Base-by-base conservation (phyloP, 75 land plant species). In the Azolla pinnata region DNA sequence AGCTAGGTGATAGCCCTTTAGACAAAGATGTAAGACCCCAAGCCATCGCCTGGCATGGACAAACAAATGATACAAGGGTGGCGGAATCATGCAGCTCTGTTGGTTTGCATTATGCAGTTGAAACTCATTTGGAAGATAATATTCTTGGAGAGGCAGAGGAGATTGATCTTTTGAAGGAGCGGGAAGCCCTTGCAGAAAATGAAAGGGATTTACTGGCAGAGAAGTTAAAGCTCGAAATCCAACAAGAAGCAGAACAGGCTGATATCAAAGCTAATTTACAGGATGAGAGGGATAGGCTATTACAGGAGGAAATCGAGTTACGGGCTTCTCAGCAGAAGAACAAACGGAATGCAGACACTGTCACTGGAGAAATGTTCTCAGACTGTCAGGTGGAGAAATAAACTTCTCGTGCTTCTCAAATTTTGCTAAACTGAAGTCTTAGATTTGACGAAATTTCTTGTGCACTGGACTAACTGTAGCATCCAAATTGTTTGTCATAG, bases 321-420 rank as follows among this genome's bases (percentile, higher is more conserved):
- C 83, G 75, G 34, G 77, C 68, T 65, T 78, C 79, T 57, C 84
- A 83, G 70, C 83, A 76, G 60, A 81, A 74, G 68, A 74, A 83
- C 57, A 96, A 95, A 56, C 75, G 96, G 0, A 81, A 89, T 81
- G 99, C 96, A 12, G 99, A 86, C 62, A 79, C 87, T 66, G 96
- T 89, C 12, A 95, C 79, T 54, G 75, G 80, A 63, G 99, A 95
- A 64, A 95, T 95, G 99, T 95, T 89, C 72, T 73, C 85, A 33
- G 99, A 95, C 49, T 89, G 96, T 48, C 99, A 95, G 98, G 98
- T 93, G 10, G n/a, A n/a, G n/a, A n/a, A n/a, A n/a, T n/a, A n/a
- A n/a, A n/a, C n/a, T n/a, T n/a, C n/a, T n/a, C n/a, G n/a, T n/a
- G n/a, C n/a, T n/a, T n/a, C n/a, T n/a, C n/a, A n/a, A n/a, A n/a